Conservation (phyloP, 805 yeast species). For the Monosporozyma yasuniensis region DNA sequence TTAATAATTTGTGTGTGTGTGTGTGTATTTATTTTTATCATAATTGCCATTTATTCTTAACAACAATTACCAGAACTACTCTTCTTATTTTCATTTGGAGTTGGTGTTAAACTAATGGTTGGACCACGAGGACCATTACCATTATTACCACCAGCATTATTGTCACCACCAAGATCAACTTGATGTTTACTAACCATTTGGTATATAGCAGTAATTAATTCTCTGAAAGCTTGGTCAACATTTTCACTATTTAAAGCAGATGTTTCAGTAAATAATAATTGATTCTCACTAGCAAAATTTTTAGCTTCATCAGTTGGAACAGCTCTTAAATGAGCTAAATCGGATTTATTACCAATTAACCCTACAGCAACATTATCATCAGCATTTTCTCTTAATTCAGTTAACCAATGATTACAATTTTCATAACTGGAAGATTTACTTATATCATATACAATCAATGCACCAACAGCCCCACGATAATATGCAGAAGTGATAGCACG, state of each 20-base stretch:
- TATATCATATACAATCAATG: constrained; percentile 89
- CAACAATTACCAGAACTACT: constrained; percentile 52
- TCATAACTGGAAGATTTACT: constrained; percentile 84
- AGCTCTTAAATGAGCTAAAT: constrained; percentile 85
- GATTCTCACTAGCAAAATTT: constrained; percentile 88
- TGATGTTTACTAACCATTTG: constrained; percentile 92
- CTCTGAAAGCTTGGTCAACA: constrained; percentile 91
- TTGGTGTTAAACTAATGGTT: constrained; percentile 85
- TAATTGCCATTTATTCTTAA: constrained; percentile 30
- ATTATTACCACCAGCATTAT: constrained; percentile 24
- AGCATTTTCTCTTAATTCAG: constrained; percentile 85
- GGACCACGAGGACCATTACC: constrained; percentile 57
- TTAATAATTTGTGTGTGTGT: no score
- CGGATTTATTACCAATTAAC: constrained; percentile 85
- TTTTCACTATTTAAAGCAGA: constrained; percentile 90
- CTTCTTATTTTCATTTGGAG: constrained; percentile 74
- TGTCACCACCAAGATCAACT: constrained; percentile 72
- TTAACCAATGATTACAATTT: constrained; percentile 78
- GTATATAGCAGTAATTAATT: constrained; percentile 83
- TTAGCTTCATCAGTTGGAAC: constrained; percentile 97
- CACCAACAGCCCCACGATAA: constrained; percentile 97
- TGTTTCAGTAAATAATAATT: constrained; percentile 88
- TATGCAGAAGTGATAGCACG: constrained; percentile 96
- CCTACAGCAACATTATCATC: constrained; percentile 93
- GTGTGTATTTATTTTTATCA: neutral